These are phyloP conservation scores for Suhomyces panamericanus DNA, from an alignment of 1,139 yeast genomes.

Conservation along the genomic window DNA sequence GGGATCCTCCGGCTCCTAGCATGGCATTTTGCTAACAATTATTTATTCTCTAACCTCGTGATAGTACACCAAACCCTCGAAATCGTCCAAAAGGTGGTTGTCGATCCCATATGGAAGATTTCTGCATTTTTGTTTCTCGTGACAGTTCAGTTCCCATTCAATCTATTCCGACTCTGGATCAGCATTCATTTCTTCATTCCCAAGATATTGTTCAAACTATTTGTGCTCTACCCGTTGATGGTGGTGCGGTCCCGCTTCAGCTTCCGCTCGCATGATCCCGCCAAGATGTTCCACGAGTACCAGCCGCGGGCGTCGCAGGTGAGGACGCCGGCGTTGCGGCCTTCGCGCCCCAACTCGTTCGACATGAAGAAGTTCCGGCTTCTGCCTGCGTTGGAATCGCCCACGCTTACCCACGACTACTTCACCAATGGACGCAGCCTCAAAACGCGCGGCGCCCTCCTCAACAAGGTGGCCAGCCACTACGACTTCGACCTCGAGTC, in stretches of 20 bases:
- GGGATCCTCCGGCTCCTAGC: conserved; percentile 15
- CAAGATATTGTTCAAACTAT: conserved; percentile 18
- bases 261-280: conserved; percentile 1
- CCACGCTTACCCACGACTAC: conserved; percentile 3
- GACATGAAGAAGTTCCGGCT: conserved; percentile 14
- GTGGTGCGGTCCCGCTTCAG: conserved; percentile 7
- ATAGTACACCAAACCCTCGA: background rate
- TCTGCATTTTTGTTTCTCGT: conserved; percentile 14
- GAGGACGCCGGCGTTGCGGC: background rate
- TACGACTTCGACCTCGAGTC: conserved; percentile 11
- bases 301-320: background rate
- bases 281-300: background rate
- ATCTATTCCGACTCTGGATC: conserved; percentile 17
- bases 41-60: conserved; percentile 13
- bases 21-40: conserved; percentile 22
- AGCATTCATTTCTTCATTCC: conserved; percentile 23
- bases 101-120: background rate
- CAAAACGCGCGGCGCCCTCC: conserved; percentile 15
- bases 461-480: conserved; percentile 17
- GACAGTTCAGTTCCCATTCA: conserved; percentile 20
- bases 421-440: conserved; percentile 10
- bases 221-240: conserved; percentile 19
- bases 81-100: background rate
- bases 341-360: background rate
- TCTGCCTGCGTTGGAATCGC: conserved; percentile 6